These are phyloP conservation scores for Nicotiana noctiflora DNA, from an alignment of 257 asterid species.

Conservation along the genomic window DNA sequence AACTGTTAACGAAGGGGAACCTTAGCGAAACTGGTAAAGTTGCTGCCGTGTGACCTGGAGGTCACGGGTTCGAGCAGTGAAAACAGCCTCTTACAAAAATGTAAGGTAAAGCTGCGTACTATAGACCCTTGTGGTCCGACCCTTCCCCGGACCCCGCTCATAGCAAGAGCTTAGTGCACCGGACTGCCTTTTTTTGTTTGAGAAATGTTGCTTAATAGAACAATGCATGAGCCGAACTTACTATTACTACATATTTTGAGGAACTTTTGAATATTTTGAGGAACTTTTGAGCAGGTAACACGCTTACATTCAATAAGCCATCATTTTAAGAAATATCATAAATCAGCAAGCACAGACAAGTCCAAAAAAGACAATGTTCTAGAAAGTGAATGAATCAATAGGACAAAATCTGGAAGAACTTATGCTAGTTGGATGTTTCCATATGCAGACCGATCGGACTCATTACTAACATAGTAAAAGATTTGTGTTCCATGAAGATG, in stretches of 20 bases:
- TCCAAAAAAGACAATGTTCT: neutral
- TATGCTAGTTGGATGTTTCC: neutral
- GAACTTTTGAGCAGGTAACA: neutral
- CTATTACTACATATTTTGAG: too few species aligned
- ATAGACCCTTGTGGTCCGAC: too few species aligned
- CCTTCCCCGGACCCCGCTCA: too few species aligned
- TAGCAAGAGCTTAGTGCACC: too few species aligned
- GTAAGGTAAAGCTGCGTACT: too few species aligned
- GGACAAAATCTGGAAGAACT: neutral
- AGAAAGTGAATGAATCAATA: neutral
- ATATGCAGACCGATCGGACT: neutral
- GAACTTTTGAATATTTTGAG: too few species aligned
- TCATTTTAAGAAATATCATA: neutral
- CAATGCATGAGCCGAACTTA: neutral
- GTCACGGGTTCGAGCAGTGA: too few species aligned
- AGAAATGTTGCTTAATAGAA: neutral
- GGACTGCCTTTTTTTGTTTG: too few species aligned
- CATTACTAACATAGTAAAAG: constrained; percentile 59
- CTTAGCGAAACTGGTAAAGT: too few species aligned
- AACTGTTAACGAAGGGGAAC: too few species aligned
- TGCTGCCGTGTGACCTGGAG: too few species aligned
- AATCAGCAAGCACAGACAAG: neutral
- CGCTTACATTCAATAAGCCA: neutral
- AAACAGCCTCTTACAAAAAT: too few species aligned
- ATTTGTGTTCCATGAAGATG: constrained; percentile 67